These are phyloP conservation scores for Trichoderma guizhouense DNA, from an alignment of 2,329 filamentous ascomycete genomes.

Conservation along the genomic window DNA sequence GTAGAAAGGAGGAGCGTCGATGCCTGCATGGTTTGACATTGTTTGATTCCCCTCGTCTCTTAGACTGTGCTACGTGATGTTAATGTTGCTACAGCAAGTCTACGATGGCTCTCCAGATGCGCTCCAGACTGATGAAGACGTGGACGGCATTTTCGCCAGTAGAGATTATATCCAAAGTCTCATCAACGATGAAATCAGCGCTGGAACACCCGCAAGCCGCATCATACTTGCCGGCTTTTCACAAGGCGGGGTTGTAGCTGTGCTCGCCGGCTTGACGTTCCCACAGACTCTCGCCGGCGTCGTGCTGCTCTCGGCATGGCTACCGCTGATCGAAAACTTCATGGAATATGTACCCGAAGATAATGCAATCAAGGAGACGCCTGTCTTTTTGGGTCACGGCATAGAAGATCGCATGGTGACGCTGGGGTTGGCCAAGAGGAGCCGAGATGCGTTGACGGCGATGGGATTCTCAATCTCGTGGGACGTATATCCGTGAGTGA, in stretches of 20 bases:
- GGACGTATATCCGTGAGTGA: conserved; percentile 67
- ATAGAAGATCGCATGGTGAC: conserved; percentile 68
- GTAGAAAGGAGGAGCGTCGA: conserved; percentile 70
- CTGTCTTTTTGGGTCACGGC: conserved; percentile 83
- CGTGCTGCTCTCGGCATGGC: conserved; percentile 77
- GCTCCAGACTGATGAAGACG: conserved; percentile 52
- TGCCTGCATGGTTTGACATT: conserved; percentile 89
- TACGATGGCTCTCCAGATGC: conserved; percentile 7
- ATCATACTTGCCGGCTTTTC: conserved; percentile 85
- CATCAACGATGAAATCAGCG: conserved; percentile 72
- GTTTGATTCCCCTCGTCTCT: conserved; percentile 37
- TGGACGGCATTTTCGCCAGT: conserved; percentile 68
- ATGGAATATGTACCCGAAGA: conserved; percentile 36
- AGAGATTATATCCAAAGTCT: conserved; percentile 74
- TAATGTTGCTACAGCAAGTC: conserved; percentile 3
- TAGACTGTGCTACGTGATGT: not conserved
- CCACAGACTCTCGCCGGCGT: conserved; percentile 76
- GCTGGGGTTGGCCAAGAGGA: conserved; percentile 62
- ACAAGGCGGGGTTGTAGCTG: conserved; percentile 87
- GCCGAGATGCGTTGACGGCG: conserved; percentile 60
- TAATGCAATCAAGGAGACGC: conserved; percentile 57
- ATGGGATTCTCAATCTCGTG: conserved; percentile 71
- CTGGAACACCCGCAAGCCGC: conserved; percentile 73
- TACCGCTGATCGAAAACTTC: conserved; percentile 60
- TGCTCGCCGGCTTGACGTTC: conserved; percentile 75